A percentile compares a stretch with the other conserved stretches of the same genome.
These are phyloP conservation scores for Diaporthe destruens DNA, from an alignment of 2,329 filamentous ascomycete species.

Conservation along the genomic window DNA sequence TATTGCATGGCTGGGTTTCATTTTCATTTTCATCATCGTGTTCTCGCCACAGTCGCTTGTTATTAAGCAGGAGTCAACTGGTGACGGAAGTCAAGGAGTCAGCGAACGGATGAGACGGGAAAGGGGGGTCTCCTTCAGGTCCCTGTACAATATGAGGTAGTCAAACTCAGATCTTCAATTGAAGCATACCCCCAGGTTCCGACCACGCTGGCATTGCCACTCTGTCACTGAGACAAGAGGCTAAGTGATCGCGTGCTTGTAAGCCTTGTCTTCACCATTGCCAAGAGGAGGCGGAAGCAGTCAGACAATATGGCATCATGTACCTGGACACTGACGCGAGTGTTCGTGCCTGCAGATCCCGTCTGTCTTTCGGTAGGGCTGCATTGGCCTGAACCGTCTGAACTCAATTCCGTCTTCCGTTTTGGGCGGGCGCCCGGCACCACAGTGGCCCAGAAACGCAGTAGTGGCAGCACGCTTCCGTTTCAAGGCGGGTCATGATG, in stretches of 20 bases:
- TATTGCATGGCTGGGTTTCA: background rate
- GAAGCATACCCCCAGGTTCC: background rate
- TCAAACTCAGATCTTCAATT: background rate
- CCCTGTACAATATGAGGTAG: background rate
- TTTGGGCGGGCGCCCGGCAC: background rate
- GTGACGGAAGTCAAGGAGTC: background rate
- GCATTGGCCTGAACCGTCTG: constrained; percentile 20
- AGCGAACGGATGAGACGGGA: background rate
- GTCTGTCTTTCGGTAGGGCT: constrained; percentile 35
- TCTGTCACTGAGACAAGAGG: background rate
- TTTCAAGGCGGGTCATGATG: constrained; percentile 27
- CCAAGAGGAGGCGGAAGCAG: background rate
- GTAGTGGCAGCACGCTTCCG: background rate
- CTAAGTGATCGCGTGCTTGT: background rate
- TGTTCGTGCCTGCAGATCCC: constrained; percentile 33
- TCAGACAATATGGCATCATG: constrained; percentile 30
- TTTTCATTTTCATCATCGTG: background rate
- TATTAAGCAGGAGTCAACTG: background rate
- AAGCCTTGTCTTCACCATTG: constrained; percentile 1
- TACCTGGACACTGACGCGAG: constrained; percentile 36
- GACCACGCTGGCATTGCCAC: background rate
- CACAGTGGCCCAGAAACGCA: constrained; percentile 10
- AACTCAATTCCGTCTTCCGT: constrained; percentile 21
- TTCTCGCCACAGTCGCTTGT: background rate
- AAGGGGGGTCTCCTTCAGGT: background rate